Conservation (phyloP, 257 asterid genomes). For the Gentiana straminea region DNA sequence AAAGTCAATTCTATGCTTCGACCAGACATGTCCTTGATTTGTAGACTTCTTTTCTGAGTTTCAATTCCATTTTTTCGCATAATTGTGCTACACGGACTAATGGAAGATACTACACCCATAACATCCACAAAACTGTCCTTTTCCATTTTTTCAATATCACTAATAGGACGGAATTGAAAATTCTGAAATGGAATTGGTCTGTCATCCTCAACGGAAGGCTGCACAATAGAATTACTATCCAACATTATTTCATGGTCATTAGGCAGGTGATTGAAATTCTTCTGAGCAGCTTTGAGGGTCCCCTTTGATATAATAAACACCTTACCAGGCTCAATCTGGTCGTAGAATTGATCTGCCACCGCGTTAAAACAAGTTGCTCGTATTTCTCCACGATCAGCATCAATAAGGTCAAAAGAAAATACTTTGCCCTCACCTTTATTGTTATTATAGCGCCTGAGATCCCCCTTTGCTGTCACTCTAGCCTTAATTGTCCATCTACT, state of each 20-base stretch:
- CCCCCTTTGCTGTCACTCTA: constrained; percentile 73
- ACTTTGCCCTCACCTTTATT: constrained; percentile 87
- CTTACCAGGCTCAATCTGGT: constrained; percentile 57
- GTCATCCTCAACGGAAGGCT: constrained; percentile 72
- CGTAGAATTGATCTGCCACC: constrained; percentile 67
- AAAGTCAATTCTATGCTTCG: constrained; percentile 82
- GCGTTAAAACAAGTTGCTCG: constrained; percentile 89
- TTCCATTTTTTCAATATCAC: constrained; percentile 63
- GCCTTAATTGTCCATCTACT: constrained; percentile 95
- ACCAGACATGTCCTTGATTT: constrained; percentile 85
- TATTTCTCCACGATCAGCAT: constrained; percentile 87
- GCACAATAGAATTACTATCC: constrained; percentile 55
- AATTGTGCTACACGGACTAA: constrained; percentile 58
- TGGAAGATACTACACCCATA: constrained; percentile 69
- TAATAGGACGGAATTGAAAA: constrained; percentile 60
- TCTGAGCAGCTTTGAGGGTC: constrained; percentile 56
- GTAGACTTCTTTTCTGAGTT: constrained; percentile 71
- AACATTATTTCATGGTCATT: constrained; percentile 77
- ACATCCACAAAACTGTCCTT: constrained; percentile 57
- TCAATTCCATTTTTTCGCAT: constrained; percentile 78
- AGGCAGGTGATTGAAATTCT: constrained; percentile 61
- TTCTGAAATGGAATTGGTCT: constrained; percentile 67
- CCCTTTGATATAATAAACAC: constrained; percentile 76
- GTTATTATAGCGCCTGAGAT: constrained; percentile 65
- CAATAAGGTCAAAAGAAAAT: constrained; percentile 89